These are phyloP conservation scores for Helotiales sp. DNA, from an alignment of 2,329 filamentous ascomycete genomes.

Conservation along the genomic window DNA sequence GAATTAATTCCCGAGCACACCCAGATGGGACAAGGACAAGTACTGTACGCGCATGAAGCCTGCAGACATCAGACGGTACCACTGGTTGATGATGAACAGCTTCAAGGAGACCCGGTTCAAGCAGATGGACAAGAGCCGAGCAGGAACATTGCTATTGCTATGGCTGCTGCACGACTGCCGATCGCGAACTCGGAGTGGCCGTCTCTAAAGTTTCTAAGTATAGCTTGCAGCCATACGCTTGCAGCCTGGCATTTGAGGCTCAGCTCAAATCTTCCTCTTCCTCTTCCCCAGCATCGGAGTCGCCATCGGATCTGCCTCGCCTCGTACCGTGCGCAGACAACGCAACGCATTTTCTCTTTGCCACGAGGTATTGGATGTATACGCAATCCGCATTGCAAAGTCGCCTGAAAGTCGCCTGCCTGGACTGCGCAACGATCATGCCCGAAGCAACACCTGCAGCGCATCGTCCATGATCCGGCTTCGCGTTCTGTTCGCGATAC, in stretches of 20 bases:
- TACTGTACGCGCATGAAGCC: background rate
- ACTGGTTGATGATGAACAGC: background rate
- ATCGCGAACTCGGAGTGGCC: background rate
- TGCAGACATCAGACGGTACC: background rate
- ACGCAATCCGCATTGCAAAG: conserved; percentile 1
- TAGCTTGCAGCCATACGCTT: background rate
- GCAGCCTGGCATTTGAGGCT: background rate
- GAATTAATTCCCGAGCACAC: conserved; percentile 1
- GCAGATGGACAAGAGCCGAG: too few relatives aligned
- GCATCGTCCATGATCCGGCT: background rate
- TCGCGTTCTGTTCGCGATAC: too few relatives aligned
- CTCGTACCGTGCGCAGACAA: background rate
- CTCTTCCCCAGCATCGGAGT: too few relatives aligned
- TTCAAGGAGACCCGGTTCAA: background rate
- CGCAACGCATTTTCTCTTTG: background rate
- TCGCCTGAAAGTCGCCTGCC: too few relatives aligned
- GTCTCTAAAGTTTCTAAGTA: background rate
- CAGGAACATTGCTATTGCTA: background rate
- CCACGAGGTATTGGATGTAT: background rate
- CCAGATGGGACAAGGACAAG: background rate
- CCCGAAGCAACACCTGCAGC: conserved; percentile 5
- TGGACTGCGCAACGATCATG: conserved; percentile 11
- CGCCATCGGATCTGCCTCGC: background rate
- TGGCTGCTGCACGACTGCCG: background rate
- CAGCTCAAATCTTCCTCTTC: background rate